phyloP scores from a whole-genome alignment of 371 early-diverging fungal genomes.

The Capniomyces stellatus region DNA sequence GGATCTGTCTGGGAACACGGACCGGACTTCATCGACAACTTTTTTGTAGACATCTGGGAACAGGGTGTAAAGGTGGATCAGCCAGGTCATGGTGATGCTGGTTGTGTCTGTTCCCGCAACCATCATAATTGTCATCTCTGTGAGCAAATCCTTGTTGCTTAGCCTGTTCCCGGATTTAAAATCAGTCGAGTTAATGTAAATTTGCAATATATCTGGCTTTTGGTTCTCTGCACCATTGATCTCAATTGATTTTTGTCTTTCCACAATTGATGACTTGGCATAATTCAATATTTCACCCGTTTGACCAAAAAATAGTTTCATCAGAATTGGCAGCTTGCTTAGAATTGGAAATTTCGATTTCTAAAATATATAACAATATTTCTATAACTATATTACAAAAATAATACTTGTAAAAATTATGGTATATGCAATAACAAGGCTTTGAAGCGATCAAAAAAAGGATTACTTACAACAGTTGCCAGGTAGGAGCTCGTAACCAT shows the following conservation, averaged over 20 bases:
- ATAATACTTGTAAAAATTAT: too few species aligned
- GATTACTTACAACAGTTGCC: background rate
- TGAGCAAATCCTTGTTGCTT: slow-evolving; percentile 6
- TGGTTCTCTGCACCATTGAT: too few species aligned
- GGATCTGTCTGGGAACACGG: slow-evolving; percentile 4
- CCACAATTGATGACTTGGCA: too few species aligned
- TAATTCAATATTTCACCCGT: too few species aligned
- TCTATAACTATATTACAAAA: too few species aligned
- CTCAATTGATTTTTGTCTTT: too few species aligned
- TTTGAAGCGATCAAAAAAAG: too few species aligned
- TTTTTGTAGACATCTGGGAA: slow-evolving; percentile 7
- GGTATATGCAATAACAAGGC: too few species aligned
- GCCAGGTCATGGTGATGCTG: slow-evolving; percentile 11
- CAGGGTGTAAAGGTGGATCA: slow-evolving; percentile 13
- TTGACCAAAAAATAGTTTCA: too few species aligned
- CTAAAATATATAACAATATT: too few species aligned
- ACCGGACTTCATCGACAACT: slow-evolving; percentile 10
- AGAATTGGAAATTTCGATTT: too few species aligned
- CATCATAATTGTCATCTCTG: slow-evolving; percentile 13
- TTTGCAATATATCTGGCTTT: slow-evolving; percentile 13
- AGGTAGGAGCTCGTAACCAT: background rate
- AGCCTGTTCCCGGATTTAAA: slow-evolving; percentile 5
- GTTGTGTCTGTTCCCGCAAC: slow-evolving; percentile 21
- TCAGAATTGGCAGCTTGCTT: too few species aligned
- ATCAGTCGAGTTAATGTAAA: slow-evolving; percentile 10